phyloP scores from a whole-genome alignment of 2,329 filamentous ascomycete species.

The Lasiodiplodia hormozganensis region DNA sequence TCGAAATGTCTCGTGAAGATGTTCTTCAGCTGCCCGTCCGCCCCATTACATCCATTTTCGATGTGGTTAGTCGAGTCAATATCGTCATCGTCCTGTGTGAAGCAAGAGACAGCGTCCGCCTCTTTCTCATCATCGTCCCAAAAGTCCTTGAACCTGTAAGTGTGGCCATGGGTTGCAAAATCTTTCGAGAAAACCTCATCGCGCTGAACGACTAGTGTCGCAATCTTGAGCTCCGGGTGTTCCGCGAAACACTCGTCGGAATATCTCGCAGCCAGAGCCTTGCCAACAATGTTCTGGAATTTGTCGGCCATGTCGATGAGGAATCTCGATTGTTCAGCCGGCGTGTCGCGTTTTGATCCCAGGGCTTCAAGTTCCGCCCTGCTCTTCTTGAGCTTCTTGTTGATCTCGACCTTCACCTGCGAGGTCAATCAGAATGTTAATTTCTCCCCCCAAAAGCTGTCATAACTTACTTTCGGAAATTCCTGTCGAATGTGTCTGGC shows the following conservation, averaged over 20 bases:
- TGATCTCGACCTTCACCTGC: slow-evolving; percentile 45
- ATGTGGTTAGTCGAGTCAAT: background rate
- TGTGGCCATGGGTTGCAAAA: slow-evolving; percentile 38
- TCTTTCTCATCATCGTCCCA: slow-evolving; percentile 26
- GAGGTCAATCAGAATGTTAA: slow-evolving; percentile 37
- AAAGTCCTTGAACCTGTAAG: slow-evolving; percentile 34
- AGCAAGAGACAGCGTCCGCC: background rate
- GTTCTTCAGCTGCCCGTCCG: slow-evolving; percentile 55
- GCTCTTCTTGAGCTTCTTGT: slow-evolving; percentile 37
- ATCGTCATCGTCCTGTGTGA: background rate
- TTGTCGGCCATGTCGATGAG: slow-evolving; percentile 47
- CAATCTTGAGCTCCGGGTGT: slow-evolving; percentile 41
- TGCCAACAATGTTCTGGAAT: slow-evolving; percentile 47
- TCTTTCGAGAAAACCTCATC: slow-evolving; percentile 37
- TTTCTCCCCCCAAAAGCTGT: background rate
- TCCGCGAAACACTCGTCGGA: slow-evolving; percentile 44
- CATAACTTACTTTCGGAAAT: slow-evolving; percentile 48
- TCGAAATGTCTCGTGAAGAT: slow-evolving; percentile 39
- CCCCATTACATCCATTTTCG: slow-evolving; percentile 8
- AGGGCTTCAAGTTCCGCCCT: slow-evolving; percentile 39
- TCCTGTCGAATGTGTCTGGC: slow-evolving; percentile 51
- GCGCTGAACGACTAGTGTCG: slow-evolving; percentile 42
- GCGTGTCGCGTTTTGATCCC: slow-evolving; percentile 44
- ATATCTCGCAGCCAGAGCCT: slow-evolving; percentile 48
- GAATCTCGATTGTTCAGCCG: slow-evolving; percentile 45